A percentile compares a stretch with the other conserved stretches of the same genome.
phyloP scores from a whole-genome alignment of 176 grass and related monocot species.

The Aegilops sharonensis region DNA sequence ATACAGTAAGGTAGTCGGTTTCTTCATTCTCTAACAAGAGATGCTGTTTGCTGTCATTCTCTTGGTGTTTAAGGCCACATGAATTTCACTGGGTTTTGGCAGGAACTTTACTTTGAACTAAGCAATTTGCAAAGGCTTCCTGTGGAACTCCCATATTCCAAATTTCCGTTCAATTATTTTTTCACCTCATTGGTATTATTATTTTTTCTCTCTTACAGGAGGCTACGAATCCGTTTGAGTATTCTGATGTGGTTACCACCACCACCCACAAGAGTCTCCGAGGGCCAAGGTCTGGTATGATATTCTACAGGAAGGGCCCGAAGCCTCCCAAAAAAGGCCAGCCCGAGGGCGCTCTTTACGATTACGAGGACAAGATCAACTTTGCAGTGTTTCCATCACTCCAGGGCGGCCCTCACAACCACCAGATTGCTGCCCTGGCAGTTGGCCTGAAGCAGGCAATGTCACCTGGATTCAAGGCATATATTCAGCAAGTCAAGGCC shows the following conservation, averaged over 20 bases:
- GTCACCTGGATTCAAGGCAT: conserved; percentile 60
- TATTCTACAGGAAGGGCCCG: conserved; percentile 61
- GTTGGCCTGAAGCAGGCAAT: conserved; percentile 66
- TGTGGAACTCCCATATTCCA: background rate
- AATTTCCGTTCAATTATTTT: background rate
- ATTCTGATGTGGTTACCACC: conserved; percentile 71
- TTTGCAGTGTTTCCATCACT: conserved; percentile 82
- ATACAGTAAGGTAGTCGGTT: background rate
- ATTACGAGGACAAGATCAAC: conserved; percentile 76
- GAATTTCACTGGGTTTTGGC: background rate
- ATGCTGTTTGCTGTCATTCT: conserved; percentile 6
- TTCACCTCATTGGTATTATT: background rate
- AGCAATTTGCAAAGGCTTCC: background rate
- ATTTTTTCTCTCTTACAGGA: conserved; percentile 25
- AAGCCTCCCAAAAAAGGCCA: conserved; percentile 35
- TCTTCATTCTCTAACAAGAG: background rate
- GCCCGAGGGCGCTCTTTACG: conserved; percentile 41
- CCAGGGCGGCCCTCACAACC: conserved; percentile 74
- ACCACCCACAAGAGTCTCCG: conserved; percentile 73
- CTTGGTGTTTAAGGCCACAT: background rate
- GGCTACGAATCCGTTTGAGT: conserved; percentile 64
- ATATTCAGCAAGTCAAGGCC: conserved; percentile 73
- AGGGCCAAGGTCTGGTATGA: conserved; percentile 72
- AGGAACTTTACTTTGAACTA: background rate
- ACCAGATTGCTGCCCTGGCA: conserved; percentile 67